Conservation (phyloP, 352 stramenopile genomes). For the Phytophthora sansomeana region DNA sequence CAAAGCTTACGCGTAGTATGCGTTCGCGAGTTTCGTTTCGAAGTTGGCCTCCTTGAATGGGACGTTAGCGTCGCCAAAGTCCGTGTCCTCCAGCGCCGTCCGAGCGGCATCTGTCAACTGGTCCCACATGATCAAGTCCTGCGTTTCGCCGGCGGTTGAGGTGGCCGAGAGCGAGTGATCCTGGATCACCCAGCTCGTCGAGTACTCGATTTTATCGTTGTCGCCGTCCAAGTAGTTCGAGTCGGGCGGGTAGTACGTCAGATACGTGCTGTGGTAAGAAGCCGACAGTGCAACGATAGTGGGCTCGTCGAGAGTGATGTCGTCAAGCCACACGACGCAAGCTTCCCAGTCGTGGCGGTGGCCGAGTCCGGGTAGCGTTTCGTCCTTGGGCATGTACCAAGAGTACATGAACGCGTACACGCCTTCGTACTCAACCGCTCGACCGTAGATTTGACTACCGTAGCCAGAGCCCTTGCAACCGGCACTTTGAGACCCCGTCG, state of each 20-base stretch:
- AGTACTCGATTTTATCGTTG: slow-evolving; percentile 26
- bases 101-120: slow-evolving; percentile 31
- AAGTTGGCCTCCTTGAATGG: slow-evolving; percentile 47
- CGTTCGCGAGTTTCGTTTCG: slow-evolving; percentile 20
- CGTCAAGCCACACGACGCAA: slow-evolving; percentile 48
- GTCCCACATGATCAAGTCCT: slow-evolving; percentile 37
- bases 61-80: slow-evolving; percentile 39
- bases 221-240: slow-evolving; percentile 15
- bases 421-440: slow-evolving; percentile 32
- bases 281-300: slow-evolving; percentile 18
- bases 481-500: slow-evolving; percentile 28
- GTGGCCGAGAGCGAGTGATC: slow-evolving; percentile 21
- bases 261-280: slow-evolving; percentile 19
- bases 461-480: slow-evolving; percentile 30
- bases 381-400: slow-evolving; percentile 63
- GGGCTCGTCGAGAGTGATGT: slow-evolving; percentile 11
- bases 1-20: too few relatives aligned
- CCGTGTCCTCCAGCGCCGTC: slow-evolving; percentile 25
- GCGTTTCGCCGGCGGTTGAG: slow-evolving; percentile 12
- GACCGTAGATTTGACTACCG: slow-evolving; percentile 41
- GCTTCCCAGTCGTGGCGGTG: slow-evolving; percentile 58
- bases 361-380: slow-evolving; percentile 24
- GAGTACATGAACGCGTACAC: slow-evolving; percentile 46
- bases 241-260: slow-evolving; percentile 13
- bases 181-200: slow-evolving; percentile 15